Conservation (phyloP, 345 rosid genomes). For the Noccaea bulbosa region DNA sequence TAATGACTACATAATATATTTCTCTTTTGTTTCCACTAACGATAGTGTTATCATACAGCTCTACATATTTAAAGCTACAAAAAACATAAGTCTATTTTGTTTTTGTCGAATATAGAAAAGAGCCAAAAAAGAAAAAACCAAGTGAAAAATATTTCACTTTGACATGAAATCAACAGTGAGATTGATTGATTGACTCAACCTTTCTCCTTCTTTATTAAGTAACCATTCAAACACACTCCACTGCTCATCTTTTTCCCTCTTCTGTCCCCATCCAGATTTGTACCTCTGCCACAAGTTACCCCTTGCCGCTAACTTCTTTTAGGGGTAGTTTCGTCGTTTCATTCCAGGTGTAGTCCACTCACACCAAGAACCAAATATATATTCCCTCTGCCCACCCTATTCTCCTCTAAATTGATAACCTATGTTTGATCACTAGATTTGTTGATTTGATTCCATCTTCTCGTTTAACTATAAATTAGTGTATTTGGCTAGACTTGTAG, state of each 20-base stretch:
- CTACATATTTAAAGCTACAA: too few species aligned
- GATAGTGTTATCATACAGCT: background rate
- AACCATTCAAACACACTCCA: constrained; percentile 44
- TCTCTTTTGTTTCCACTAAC: constrained; percentile 2
- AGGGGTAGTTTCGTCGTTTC: constrained; percentile 49
- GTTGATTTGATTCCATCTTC: constrained; percentile 23
- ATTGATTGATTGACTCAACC: constrained; percentile 46
- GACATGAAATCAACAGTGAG: constrained; percentile 41
- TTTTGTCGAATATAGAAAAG: constrained; percentile 2
- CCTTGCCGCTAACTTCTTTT: constrained; percentile 27
- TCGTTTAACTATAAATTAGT: constrained; percentile 31
- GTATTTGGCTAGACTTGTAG: constrained; percentile 11
- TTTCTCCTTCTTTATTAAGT: constrained; percentile 42
- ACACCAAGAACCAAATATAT: constrained; percentile 29
- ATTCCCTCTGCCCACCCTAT: constrained; percentile 35
- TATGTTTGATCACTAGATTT: constrained; percentile 22
- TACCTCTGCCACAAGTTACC: constrained; percentile 46
- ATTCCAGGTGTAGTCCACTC: constrained; percentile 61
- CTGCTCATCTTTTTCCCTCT: constrained; percentile 37
- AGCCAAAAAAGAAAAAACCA: background rate
- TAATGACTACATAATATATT: background rate
- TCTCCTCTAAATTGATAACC: constrained; percentile 22
- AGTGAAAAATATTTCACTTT: constrained; percentile 27
- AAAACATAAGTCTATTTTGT: constrained; percentile 13
- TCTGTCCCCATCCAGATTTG: constrained; percentile 43